Base-by-base conservation (phyloP, 345 rosid species). In the Citropsis articulata region DNA sequence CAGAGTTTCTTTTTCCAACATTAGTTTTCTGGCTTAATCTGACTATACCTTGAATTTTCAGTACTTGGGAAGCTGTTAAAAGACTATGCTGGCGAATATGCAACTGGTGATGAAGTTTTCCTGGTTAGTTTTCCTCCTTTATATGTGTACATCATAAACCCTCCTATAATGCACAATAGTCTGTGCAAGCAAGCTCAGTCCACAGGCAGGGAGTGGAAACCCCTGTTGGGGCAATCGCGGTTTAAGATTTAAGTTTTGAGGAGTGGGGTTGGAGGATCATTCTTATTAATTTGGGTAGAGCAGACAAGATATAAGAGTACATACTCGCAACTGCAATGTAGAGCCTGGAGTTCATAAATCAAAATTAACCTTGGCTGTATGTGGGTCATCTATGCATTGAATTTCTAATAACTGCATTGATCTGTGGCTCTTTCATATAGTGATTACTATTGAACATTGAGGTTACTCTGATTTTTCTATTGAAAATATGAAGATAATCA, bases 1-100 rank as follows among this genome's bases (percentile, higher is more conserved):
- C n/a, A n/a, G n/a, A n/a, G n/a, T n/a, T n/a, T n/a, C n/a, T n/a
- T n/a, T n/a, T n/a, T n/a, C n/a, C n/a, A n/a, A n/a, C n/a, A n/a
- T n/a, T n/a, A n/a, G n/a, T n/a, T n/a, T n/a, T n/a, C n/a, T n/a
- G n/a, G n/a, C n/a, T n/a, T n/a, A n/a, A n/a, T n/a, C n/a, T n/a
- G n/a, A n/a, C n/a, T n/a, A n/a, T n/a, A n/a, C n/a, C n/a, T n/a
- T n/a, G n/a, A n/a, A n/a, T n/a, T n/a, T n/a, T n/a, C n/a, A n/a
- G n/a, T n/a, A n/a, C n/a, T n/a, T n/a, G n/a, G n/a, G n/a, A n/a
- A n/a, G n/a, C n/a, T n/a, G n/a, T n/a, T n/a, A n/a, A n/a, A n/a
- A n/a, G n/a, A n/a, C n/a, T n/a, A n/a, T n/a, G 84, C 95, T 77
- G 94, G 97, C 70, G 91, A 81, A 82, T 92, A 86, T 82, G 98